A percentile compares a stretch with the other conserved stretches of the same genome.
phyloP scores from a whole-genome alignment of 2,329 filamentous ascomycete species.

The Aotearoamyces nothofagi region DNA sequence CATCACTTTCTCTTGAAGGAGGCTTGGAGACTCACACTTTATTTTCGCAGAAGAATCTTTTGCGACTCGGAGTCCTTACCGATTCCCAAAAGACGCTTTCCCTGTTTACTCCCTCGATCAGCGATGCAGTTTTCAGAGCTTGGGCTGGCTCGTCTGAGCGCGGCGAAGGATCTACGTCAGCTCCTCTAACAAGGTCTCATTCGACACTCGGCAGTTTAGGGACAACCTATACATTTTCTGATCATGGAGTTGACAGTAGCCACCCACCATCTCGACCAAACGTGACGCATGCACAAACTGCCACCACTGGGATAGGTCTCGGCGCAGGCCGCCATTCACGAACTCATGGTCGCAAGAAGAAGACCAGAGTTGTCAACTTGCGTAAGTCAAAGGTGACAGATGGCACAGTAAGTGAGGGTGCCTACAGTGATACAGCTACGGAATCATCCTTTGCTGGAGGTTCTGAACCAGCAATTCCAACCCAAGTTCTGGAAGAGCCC shows the following conservation, averaged over 20 bases:
- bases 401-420: constrained; percentile 34
- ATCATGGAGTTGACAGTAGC: constrained; percentile 47
- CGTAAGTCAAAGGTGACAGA: constrained; percentile 38
- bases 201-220: constrained; percentile 40
- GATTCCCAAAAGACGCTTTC: constrained; percentile 85
- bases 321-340: constrained; percentile 43
- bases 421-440: constrained; percentile 26
- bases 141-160: constrained; percentile 72
- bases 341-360: constrained; percentile 58
- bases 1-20: constrained; percentile 63
- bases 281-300: constrained; percentile 44
- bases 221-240: constrained; percentile 60
- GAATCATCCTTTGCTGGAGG: constrained; percentile 41
- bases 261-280: constrained; percentile 55
- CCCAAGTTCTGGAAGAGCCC: constrained; percentile 43
- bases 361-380: constrained; percentile 70
- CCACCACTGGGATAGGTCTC: constrained; percentile 45
- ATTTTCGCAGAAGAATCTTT: constrained; percentile 88
- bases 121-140: constrained; percentile 80
- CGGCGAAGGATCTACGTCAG: constrained; percentile 31
- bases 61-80: constrained; percentile 67
- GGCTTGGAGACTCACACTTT: constrained; percentile 71
- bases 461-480: constrained; percentile 42
- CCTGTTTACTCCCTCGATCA: constrained; percentile 80
- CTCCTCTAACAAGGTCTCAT: constrained; percentile 40